Percentiles rank a stretch among this genome's conserved stretches.
These are phyloP conservation scores for Tricholomella constricta DNA, from an alignment of 768 basidiomycete genomes.

Conservation along the genomic window DNA sequence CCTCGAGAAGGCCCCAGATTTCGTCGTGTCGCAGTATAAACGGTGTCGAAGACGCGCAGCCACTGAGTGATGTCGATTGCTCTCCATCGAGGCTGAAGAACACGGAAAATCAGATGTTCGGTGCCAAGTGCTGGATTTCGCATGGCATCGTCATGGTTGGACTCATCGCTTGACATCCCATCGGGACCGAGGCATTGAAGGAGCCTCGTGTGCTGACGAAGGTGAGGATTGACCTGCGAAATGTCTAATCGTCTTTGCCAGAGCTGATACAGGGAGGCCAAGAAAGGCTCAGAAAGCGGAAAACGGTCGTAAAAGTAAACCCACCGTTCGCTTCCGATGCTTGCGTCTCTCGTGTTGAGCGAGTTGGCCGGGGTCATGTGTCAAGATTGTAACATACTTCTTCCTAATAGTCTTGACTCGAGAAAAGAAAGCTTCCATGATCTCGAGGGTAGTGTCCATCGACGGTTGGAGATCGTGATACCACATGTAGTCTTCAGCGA, in stretches of 20 bases:
- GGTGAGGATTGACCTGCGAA: too few relatives aligned
- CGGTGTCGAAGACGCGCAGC: slow-evolving; percentile 16
- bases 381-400: not conserved
- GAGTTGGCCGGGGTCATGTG: not conserved
- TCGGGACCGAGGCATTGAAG: too few relatives aligned
- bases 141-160: slow-evolving; percentile 10
- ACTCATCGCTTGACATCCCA: slow-evolving; percentile 28
- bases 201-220: too few relatives aligned
- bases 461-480: not conserved
- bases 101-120: slow-evolving; percentile 1
- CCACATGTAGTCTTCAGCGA: not conserved
- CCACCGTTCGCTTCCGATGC: too few relatives aligned
- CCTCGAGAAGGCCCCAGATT: slow-evolving; percentile 8
- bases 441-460: not conserved
- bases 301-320: too few relatives aligned
- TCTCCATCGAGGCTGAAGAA: slow-evolving; percentile 18
- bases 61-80: slow-evolving; percentile 12
- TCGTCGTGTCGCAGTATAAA: not conserved
- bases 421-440: not conserved
- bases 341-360: too few relatives aligned
- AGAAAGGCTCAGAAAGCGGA: too few relatives aligned
- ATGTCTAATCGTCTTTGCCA: too few relatives aligned
- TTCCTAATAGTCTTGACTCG: not conserved
- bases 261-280: too few relatives aligned
- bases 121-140: not conserved